Base-by-base conservation (phyloP, 352 stramenopile species). In the Globisporangium parvum region DNA sequence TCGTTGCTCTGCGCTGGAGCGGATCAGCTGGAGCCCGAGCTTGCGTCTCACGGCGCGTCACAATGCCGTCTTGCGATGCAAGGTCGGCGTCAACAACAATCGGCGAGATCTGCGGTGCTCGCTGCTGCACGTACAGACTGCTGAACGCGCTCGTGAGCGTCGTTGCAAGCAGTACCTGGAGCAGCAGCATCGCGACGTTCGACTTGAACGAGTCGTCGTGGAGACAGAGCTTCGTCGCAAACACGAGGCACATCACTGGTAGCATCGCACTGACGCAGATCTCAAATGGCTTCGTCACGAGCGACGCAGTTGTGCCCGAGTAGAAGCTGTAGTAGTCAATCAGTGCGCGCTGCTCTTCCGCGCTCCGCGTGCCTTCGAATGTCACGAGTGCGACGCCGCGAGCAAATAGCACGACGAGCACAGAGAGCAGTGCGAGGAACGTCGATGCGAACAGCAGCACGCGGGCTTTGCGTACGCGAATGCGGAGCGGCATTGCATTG, bases 251-350 rank as follows among this genome's bases (percentile, higher is more conserved):
- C 46, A 83, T 26, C 26, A 85, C 64, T 2, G 75, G 72, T 8
- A 85, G 45, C 45, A 85, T 62, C 37, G 81, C 35, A 5, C 62
- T 41, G 9, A 70, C 53, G 0, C 54, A 65, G 55, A 80, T 47
- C 37, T 83, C 70, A 47, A 83, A 78, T 20, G 70, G 51, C 45
- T 77, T 77, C 12, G 68, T 62, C 4, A 76, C 31, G 9, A 77
- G 45, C 2, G 68, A 60, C 17, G 69, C 64, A 2, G 48, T 31
- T 11, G 69, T 80, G 14, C 70, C 75, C 12, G 73, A 68, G 50
- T 80, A 82, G 20, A 85, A 85, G 46, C 83, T 85, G 55, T 81
- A 73, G 15, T 69, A 24, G n/a, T 63, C 66, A 15, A 78, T 47
- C n/a, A 71, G 52, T 10, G 35, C 20, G n/a, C 40, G 47, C 20